Conservation (phyloP, 2,329 filamentous ascomycete genomes). For the Pseudogymnoascus sp. region DNA sequence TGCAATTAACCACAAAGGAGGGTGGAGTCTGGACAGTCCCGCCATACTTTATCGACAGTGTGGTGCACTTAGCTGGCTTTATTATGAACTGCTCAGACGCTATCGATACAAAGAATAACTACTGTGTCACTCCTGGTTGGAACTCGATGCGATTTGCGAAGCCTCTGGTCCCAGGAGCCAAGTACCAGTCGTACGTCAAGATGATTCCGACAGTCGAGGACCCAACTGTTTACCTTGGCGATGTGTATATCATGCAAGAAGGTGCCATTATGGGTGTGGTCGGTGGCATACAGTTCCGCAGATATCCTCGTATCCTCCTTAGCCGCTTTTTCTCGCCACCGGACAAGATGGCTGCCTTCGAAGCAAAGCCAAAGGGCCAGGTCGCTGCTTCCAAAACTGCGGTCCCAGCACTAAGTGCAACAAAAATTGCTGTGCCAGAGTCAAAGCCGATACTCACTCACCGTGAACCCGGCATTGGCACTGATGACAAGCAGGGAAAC, state of each 20-base stretch:
- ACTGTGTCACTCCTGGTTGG: slow-evolving; percentile 24
- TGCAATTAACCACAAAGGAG: slow-evolving; percentile 19
- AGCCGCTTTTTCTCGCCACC: slow-evolving; percentile 33
- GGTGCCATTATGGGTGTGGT: slow-evolving; percentile 28
- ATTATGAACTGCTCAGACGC: slow-evolving; percentile 20
- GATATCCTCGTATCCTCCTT: slow-evolving; percentile 30
- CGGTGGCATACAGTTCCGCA: slow-evolving; percentile 31
- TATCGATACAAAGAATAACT: slow-evolving; percentile 18
- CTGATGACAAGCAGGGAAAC: slow-evolving; percentile 52
- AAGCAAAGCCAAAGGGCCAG: not conserved
- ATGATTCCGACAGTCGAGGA: slow-evolving; percentile 26
- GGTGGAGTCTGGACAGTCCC: slow-evolving; percentile 17
- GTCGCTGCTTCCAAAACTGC: not conserved
- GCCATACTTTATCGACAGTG: slow-evolving; percentile 18
- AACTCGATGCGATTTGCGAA: slow-evolving; percentile 20
- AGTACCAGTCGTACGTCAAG: slow-evolving; percentile 20
- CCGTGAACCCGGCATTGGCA: not conserved
- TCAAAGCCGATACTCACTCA: not conserved
- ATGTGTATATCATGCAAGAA: slow-evolving; percentile 31
- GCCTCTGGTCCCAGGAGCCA: slow-evolving; percentile 15
- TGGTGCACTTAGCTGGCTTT: slow-evolving; percentile 17
- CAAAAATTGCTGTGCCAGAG: not conserved
- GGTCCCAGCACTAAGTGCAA: not conserved
- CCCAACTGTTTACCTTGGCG: slow-evolving; percentile 25
- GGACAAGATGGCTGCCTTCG: slow-evolving; percentile 17